These are phyloP conservation scores for Euphrasia arctica DNA, from an alignment of 305 asterid genomes.

Conservation along the genomic window DNA sequence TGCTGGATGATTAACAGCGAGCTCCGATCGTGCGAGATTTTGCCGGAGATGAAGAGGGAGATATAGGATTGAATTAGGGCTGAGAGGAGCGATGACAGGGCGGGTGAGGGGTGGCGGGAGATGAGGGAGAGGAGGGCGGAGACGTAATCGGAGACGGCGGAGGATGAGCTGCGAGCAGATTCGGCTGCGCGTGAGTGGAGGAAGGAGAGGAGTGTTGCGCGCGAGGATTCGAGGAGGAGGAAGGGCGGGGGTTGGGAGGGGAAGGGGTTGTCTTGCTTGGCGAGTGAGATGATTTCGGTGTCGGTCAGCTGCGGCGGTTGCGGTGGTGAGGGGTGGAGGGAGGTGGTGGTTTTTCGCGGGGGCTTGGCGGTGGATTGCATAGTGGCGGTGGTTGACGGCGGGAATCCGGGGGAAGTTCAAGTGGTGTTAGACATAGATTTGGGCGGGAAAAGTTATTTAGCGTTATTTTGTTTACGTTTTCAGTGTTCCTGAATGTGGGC, in stretches of 20 bases:
- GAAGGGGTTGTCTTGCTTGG: constrained; percentile 34
- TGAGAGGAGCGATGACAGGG: constrained; percentile 46
- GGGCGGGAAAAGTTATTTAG: constrained; percentile 34
- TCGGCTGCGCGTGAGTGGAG: constrained; percentile 57
- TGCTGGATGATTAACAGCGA: constrained; percentile 59
- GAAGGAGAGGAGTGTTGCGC: constrained; percentile 51
- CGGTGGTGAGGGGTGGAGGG: constrained; percentile 29
- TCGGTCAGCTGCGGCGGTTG: constrained; percentile 43
- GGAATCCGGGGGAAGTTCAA: background rate
- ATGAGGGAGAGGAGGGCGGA: constrained; percentile 57
- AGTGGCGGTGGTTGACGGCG: constrained; percentile 24
- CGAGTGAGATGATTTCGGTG: constrained; percentile 55
- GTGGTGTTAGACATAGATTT: constrained; percentile 10
- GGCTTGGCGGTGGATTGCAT: constrained; percentile 37
- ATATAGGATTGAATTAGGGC: constrained; percentile 49
- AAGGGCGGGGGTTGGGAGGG: constrained; percentile 61
- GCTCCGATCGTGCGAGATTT: constrained; percentile 56
- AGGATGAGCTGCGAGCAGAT: constrained; percentile 36
- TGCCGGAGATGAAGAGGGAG: constrained; percentile 52
- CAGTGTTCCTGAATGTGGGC: no score
- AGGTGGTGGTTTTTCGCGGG: constrained; percentile 30
- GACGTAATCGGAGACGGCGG: constrained; percentile 50
- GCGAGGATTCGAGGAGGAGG: constrained; percentile 54
- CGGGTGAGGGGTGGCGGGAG: constrained; percentile 48
- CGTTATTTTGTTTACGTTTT: no score